phyloP scores from a whole-genome alignment of 228 moss, liverwort and hornwort genomes.

The Sphagnum fallax region DNA sequence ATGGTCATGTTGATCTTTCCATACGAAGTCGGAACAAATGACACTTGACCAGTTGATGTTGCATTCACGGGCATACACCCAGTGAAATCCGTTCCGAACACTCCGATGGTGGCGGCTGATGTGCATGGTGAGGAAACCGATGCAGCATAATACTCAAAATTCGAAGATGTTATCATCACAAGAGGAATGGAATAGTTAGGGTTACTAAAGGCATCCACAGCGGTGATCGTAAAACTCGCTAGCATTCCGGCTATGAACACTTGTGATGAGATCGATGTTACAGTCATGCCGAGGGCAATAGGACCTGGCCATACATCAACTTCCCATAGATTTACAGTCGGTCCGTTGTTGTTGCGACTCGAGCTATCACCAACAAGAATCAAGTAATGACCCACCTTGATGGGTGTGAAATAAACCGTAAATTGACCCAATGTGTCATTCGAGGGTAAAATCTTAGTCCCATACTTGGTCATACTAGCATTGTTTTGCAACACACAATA shows the following conservation, averaged over 20 bases:
- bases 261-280: slow-evolving; percentile 11
- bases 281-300: slow-evolving; percentile 5
- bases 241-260: slow-evolving; percentile 13
- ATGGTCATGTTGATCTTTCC: slow-evolving; percentile 41
- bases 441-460: background rate
- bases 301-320: slow-evolving; percentile 18
- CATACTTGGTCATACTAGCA: slow-evolving; percentile 3
- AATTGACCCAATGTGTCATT: slow-evolving; percentile 26
- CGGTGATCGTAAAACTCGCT: slow-evolving; percentile 24
- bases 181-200: slow-evolving; percentile 20
- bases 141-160: slow-evolving; percentile 26
- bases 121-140: slow-evolving; percentile 17
- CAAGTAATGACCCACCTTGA: slow-evolving; percentile 14
- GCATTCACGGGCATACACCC: slow-evolving; percentile 6
- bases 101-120: background rate
- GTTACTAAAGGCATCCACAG: slow-evolving; percentile 28
- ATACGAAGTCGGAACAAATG: slow-evolving; percentile 19
- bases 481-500: slow-evolving; percentile 6
- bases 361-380: slow-evolving; percentile 24
- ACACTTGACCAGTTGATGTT: slow-evolving; percentile 14
- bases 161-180: slow-evolving; percentile 17
- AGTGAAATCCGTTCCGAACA: background rate
- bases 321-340: background rate
- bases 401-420: slow-evolving; percentile 6
- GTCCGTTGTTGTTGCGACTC: slow-evolving; percentile 10